Conservation (phyloP, 1,284 basidiomycete species). For the Porogramme epimiltina region DNA sequence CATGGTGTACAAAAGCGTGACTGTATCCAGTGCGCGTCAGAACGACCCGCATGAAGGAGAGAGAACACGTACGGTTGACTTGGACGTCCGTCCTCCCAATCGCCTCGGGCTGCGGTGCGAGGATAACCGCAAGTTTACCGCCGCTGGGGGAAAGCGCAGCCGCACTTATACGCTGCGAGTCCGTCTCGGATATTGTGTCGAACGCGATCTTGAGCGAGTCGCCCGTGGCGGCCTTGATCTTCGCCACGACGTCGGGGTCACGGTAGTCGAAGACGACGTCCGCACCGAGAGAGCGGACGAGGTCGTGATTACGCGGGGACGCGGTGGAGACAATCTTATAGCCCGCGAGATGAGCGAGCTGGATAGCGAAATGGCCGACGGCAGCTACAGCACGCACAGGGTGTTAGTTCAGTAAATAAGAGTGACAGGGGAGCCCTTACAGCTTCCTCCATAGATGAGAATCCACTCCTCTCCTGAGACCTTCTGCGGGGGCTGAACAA, state of each 20-base stretch:
- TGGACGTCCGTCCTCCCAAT: conserved; percentile 4
- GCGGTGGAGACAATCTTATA: conserved; percentile 43
- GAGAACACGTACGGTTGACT: neutral
- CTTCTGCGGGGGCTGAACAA: conserved; percentile 28
- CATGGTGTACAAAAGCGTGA: conserved; percentile 21
- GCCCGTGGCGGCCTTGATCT: conserved; percentile 27
- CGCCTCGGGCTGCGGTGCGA: neutral
- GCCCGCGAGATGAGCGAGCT: conserved; percentile 44
- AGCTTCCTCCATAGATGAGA: conserved; percentile 34
- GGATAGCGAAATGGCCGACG: conserved; percentile 43
- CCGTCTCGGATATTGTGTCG: conserved; percentile 19
- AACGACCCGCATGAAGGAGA: neutral
- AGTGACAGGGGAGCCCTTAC: conserved; percentile 10
- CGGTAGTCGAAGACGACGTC: conserved; percentile 40
- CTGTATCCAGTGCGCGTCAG: conserved; percentile 2
- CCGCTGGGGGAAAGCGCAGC: conserved; percentile 17
- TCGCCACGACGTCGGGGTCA: conserved; percentile 23
- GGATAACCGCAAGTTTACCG: conserved; percentile 18
- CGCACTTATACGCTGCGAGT: conserved; percentile 20
- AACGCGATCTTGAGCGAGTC: conserved; percentile 23
- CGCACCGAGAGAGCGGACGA: conserved; percentile 44
- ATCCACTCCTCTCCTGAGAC: conserved; percentile 27
- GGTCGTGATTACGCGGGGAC: conserved; percentile 40
- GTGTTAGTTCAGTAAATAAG: no score
- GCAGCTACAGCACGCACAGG: conserved; percentile 7